These are phyloP conservation scores for Anacardium occidentale DNA, from an alignment of 345 rosid genomes.

Conservation along the genomic window DNA sequence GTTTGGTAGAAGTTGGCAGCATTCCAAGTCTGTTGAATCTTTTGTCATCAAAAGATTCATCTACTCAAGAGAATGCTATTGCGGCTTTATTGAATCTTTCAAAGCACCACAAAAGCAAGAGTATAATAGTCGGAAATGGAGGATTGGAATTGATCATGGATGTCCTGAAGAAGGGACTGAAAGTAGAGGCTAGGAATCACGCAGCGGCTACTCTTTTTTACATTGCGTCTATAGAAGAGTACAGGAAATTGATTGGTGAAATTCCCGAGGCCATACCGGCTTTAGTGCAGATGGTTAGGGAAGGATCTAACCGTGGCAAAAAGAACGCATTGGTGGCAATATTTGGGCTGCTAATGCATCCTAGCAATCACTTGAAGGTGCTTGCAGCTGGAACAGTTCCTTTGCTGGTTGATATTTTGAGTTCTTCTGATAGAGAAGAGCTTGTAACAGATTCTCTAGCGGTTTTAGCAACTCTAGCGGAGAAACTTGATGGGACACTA, in stretches of 20 bases:
- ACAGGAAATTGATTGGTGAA: constrained; percentile 65
- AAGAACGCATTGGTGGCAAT: constrained; percentile 75
- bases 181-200: constrained; percentile 58
- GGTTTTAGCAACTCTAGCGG: constrained; percentile 63
- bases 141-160: constrained; percentile 49
- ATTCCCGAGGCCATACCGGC: constrained; percentile 49
- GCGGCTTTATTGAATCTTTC: constrained; percentile 72
- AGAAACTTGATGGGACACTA: constrained; percentile 54
- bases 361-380: constrained; percentile 53
- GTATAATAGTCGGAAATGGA: constrained; percentile 44
- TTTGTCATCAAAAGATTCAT: constrained; percentile 38
- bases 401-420: constrained; percentile 47
- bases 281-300: constrained; percentile 50
- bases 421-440: constrained; percentile 46
- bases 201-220: constrained; percentile 73
- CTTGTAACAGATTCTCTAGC: constrained; percentile 60
- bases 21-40: constrained; percentile 44
- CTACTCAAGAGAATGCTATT: constrained; percentile 59
- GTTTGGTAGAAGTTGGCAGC: constrained; percentile 65
- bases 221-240: constrained; percentile 60
- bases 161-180: constrained; percentile 47
- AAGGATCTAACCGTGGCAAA: constrained; percentile 42
- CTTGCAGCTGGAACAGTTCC: constrained; percentile 58
- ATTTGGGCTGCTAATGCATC: constrained; percentile 53
- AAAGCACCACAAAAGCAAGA: constrained; percentile 54